Evolutionary conservation across 257 asterid species (phyloP).

Genomic region (Verbena officinalis): DNA sequence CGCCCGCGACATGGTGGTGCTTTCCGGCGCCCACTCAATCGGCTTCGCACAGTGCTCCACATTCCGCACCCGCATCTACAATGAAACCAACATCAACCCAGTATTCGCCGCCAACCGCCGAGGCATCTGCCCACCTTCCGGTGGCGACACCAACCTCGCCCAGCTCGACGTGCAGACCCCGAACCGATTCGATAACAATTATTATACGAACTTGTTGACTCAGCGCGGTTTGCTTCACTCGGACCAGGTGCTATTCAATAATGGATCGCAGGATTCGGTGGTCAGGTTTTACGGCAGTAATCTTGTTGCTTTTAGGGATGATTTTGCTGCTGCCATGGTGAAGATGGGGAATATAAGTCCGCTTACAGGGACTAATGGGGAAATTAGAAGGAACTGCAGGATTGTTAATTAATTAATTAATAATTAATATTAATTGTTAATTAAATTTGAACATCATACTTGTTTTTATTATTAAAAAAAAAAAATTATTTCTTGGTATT

Average conservation of each 20-base stretch:
- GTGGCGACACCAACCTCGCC: constrained; percentile 50
- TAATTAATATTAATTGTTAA: too few species aligned
- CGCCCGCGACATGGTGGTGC: constrained; percentile 63
- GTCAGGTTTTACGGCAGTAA: constrained; percentile 44
- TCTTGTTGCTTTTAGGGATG: constrained; percentile 33
- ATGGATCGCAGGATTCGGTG: constrained; percentile 57
- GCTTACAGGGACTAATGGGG: constrained; percentile 57
- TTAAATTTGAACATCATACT: too few species aligned
- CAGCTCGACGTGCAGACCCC: constrained; percentile 45
- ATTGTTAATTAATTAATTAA: constrained; percentile 26
- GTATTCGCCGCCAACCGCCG: constrained; percentile 49
- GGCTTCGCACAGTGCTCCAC: constrained; percentile 60
- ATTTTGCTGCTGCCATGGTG: constrained; percentile 60
- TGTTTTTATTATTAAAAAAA: too few species aligned
- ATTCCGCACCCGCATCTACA: constrained; percentile 58
- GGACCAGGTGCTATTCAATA: constrained; percentile 69
- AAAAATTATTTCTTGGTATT: too few species aligned
- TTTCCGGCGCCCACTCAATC: constrained; percentile 70
- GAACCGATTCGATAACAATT: constrained; percentile 47
- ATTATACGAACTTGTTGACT: constrained; percentile 45
- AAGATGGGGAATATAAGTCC: constrained; percentile 73
- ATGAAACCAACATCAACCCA: constrained; percentile 60
- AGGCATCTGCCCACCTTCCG: constrained; percentile 51
- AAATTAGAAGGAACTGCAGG: constrained; percentile 63
- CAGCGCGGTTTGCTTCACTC: constrained; percentile 63